Base-by-base conservation (phyloP, 2,329 filamentous ascomycete genomes). In the Magnaporthiopsis rhizophila region DNA sequence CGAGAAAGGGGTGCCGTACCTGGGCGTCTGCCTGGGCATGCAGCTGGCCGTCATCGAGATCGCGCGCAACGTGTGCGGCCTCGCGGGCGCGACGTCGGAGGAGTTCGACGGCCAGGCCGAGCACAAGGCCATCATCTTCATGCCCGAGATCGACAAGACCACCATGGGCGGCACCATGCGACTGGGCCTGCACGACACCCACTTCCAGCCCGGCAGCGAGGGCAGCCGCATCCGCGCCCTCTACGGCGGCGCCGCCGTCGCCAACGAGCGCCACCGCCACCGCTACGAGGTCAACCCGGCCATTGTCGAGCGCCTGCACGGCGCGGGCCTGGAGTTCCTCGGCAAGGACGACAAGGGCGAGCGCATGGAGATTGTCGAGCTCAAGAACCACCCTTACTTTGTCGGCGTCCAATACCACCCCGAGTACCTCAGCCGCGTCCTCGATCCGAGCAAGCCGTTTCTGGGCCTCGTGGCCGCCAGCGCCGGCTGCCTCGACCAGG, bases 21-120 rank as follows among this genome's bases (percentile, higher is more conserved):
- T 98, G 0, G 95, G 95, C 65, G 89, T 98, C 67, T 97, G 94
- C 74, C 81, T 97, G 28, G 92, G 92, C 65, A 92, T 97, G 88
- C 95, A 98, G 75, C 84, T 97, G 60, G 92, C 94, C 26, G 92
- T 97, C 60, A 89, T 97, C 69, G 93, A 98, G 76, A 91, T 87
- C 70, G 92, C 92, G 1, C 87, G 92, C 58, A 87, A 91, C 68
- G 80, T 94, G 1, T 90, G 87, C 76, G 85, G 84, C 34, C 81
- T 92, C 67, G 70, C 78, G 45, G 73, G 78, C 12, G 85, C 84
- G 34, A 81, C 78, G 4, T 84, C 81, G 11, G 84, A 86, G 69
- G 85, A 88, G 71, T 79, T 87, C 38, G 69, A 79, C 59, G 74
- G 81, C 30, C 72, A 79, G 3, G 83, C 87, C n/a, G 79, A 86